phyloP scores from a whole-genome alignment of 345 rosid genomes.

The Heritiera fomes region DNA sequence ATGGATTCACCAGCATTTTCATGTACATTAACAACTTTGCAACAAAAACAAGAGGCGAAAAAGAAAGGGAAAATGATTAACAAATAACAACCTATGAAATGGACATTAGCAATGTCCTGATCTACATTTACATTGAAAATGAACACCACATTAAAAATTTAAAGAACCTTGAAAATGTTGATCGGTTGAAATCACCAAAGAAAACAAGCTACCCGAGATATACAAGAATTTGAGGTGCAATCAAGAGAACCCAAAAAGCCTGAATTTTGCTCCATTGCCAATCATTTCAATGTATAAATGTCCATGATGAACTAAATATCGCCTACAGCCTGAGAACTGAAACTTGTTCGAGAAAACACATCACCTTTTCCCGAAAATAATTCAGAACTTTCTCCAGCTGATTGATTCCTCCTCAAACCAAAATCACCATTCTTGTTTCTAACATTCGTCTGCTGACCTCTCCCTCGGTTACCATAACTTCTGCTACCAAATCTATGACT shows the following conservation, averaged over 20 bases:
- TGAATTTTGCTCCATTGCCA: constrained; percentile 24
- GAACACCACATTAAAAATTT: constrained; percentile 27
- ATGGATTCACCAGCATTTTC: constrained; percentile 6
- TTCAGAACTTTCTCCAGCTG: constrained; percentile 41
- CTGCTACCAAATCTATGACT: constrained; percentile 48
- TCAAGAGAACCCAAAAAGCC: constrained; percentile 31
- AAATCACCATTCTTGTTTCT: constrained; percentile 21
- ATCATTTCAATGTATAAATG: constrained; percentile 12
- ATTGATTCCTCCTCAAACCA: constrained; percentile 32
- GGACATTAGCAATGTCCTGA: constrained; percentile 40
- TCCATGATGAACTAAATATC: constrained; percentile 18
- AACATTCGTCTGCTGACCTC: constrained; percentile 22
- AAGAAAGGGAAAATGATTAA: neutral
- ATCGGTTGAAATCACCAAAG: constrained; percentile 17
- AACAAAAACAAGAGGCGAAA: constrained; percentile 15
- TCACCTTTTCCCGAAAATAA: constrained; percentile 28
- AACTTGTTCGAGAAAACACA: constrained; percentile 19
- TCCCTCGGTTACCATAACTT: constrained; percentile 33
- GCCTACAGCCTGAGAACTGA: constrained; percentile 23
- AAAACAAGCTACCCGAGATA: constrained; percentile 25
- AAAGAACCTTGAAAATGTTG: constrained; percentile 20
- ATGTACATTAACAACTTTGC: constrained; percentile 19
- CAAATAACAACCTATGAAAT: constrained; percentile 21
- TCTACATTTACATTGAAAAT: constrained; percentile 21
- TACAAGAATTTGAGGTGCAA: constrained; percentile 31